Evolutionary conservation across 2,329 filamentous ascomycete genomes (phyloP), one percentile per base, ranked within the genome.

Genomic region (Talaromyces albobiverticillius): DNA sequence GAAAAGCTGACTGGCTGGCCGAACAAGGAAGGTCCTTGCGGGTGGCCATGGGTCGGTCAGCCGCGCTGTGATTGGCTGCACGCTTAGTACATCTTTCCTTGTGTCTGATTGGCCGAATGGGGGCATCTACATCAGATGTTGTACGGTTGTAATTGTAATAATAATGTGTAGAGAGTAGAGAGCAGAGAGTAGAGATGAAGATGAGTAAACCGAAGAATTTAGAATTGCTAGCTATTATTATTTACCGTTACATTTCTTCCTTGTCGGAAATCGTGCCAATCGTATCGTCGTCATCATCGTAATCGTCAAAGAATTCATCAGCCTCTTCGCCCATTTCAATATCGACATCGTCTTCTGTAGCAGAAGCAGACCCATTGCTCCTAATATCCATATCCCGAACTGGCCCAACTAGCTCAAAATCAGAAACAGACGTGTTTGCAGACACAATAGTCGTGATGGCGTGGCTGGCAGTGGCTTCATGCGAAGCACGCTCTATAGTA

Each of bases 401-500:
- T 11, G 22, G 32, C n/a, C 14, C 41, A 20, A 55, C 48, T 3
- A 55, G 32, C 20, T 51, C 53, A 34, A 51, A 51, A 31, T 32
- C 43, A 22, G 48, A 51, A 16, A 42, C 16, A 2, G 42, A 36
- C 16, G 47, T 46, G 3, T 11, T 9, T 22, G 16, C 42, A 9
- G 53, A 55, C 22, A 18, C 14, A 20, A 70, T 65, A 10, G 64
- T 64, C 4, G 29, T 36, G 26, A 66, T 40, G 16, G 43, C 50
- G 11, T 53, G 62, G 6, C 69, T 67, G 38, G 65, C 61, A 1
- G 69, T 74, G 2, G 71, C 69, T 46, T 61, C 54, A 50, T 68
- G 66, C 11, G 71, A 72, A 18, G 71, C 72, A 1, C 63, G 64
- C 1, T 68, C 66, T 8, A 70, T 57, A 3, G 71, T 74, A 38